phyloP scores from a whole-genome alignment of 1,139 yeast genomes.

The Ogataea hybrid region DNA sequence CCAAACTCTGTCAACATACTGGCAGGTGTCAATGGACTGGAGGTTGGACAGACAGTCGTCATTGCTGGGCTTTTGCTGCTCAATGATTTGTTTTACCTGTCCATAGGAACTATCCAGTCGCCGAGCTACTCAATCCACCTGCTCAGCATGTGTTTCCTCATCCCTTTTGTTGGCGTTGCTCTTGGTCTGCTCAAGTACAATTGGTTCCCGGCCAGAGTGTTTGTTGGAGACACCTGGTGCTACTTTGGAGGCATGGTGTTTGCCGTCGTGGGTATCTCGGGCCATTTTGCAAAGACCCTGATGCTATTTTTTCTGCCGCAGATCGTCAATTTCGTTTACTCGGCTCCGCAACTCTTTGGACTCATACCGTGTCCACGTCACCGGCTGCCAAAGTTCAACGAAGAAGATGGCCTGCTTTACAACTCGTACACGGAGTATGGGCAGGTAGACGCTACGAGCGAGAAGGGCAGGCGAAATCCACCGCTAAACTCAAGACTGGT shows the following conservation, averaged over 20 bases:
- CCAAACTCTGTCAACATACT: slow-evolving; percentile 96
- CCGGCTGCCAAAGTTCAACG: slow-evolving; percentile 77
- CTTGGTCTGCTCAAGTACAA: slow-evolving; percentile 73
- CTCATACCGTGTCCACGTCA: slow-evolving; percentile 95
- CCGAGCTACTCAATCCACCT: slow-evolving; percentile 78
- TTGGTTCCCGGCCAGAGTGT: slow-evolving; percentile 89
- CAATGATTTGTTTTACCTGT: slow-evolving; percentile 73
- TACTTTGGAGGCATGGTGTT: slow-evolving; percentile 98
- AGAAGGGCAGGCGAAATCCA: slow-evolving; percentile 15
- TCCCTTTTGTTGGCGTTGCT: slow-evolving; percentile 88
- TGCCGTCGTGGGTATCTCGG: slow-evolving; percentile 93
- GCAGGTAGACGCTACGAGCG: slow-evolving; percentile 17
- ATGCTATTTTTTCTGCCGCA: slow-evolving; percentile 86
- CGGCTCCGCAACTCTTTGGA: slow-evolving; percentile 85
- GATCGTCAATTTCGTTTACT: slow-evolving; percentile 81
- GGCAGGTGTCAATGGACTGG: slow-evolving; percentile 96
- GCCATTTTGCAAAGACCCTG: slow-evolving; percentile 93
- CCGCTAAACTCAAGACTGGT: slow-evolving; percentile 35
- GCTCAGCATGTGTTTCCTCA: slow-evolving; percentile 71
- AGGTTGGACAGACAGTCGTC: slow-evolving; percentile 90
- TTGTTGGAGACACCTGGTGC: slow-evolving; percentile 98
- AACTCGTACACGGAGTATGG: slow-evolving; percentile 60
- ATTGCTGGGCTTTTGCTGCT: slow-evolving; percentile 66
- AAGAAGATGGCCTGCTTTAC: slow-evolving; percentile 65
- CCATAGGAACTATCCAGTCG: slow-evolving; percentile 26